These are phyloP conservation scores for Drechslera avenae DNA, from an alignment of 2,329 filamentous ascomycete genomes.

Conservation along the genomic window DNA sequence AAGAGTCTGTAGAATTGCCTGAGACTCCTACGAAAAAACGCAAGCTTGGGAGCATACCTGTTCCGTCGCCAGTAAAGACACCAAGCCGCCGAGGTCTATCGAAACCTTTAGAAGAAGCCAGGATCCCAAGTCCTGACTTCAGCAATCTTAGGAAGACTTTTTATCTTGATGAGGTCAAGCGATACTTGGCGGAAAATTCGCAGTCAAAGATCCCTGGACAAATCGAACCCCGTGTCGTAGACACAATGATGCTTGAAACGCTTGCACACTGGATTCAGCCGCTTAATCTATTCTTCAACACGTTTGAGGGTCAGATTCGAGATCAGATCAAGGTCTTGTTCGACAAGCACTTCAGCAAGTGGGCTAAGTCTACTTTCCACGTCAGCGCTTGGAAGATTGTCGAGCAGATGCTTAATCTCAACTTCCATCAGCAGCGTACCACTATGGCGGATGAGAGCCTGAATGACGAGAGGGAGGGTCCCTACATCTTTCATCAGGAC, in stretches of 20 bases:
- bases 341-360: constrained; percentile 34
- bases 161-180: constrained; percentile 38
- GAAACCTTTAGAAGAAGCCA: background rate
- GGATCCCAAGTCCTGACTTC: constrained; percentile 1
- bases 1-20: background rate
- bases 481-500: constrained; percentile 42
- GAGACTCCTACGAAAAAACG: constrained; percentile 42
- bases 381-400: constrained; percentile 30
- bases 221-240: constrained; percentile 19
- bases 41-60: constrained; percentile 24
- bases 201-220: constrained; percentile 41
- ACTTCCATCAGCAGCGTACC: constrained; percentile 33
- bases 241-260: constrained; percentile 15
- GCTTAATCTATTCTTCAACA: constrained; percentile 33
- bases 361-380: constrained; percentile 40
- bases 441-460: constrained; percentile 35
- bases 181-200: constrained; percentile 29
- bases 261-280: constrained; percentile 41
- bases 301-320: constrained; percentile 18
- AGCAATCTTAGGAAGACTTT: constrained; percentile 20
- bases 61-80: constrained; percentile 2
- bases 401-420: constrained; percentile 28
- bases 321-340: constrained; percentile 31
- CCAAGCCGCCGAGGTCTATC: background rate
- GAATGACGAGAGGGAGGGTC: constrained; percentile 41